phyloP scores from a whole-genome alignment of 352 stramenopile genomes.

The Globisporangium acanthophoron region DNA sequence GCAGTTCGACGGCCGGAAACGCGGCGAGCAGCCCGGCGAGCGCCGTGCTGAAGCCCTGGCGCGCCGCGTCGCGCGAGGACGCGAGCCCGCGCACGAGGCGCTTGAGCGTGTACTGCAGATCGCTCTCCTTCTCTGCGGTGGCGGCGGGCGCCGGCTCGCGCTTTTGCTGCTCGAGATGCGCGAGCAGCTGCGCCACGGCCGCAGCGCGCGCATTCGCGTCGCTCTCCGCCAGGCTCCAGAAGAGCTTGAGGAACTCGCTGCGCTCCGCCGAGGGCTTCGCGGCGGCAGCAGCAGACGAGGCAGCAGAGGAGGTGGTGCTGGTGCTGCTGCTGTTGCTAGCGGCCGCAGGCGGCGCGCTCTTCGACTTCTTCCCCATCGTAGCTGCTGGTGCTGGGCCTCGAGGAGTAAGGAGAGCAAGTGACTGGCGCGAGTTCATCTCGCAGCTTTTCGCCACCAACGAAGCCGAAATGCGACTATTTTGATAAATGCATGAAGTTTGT shows the following conservation, averaged over 20 bases:
- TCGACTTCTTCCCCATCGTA: background rate
- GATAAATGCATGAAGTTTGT: background rate
- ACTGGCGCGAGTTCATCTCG: background rate
- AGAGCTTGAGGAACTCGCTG: slow-evolving; percentile 84
- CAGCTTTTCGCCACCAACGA: background rate
- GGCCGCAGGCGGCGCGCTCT: background rate
- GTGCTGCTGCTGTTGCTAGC: background rate
- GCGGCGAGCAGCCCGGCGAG: slow-evolving; percentile 58
- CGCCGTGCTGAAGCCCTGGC: slow-evolving; percentile 87
- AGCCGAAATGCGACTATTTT: background rate
- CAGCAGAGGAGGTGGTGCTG: background rate
- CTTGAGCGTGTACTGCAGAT: slow-evolving; percentile 90
- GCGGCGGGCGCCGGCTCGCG: slow-evolving; percentile 6
- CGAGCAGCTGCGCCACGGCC: slow-evolving; percentile 55
- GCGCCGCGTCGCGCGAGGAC: slow-evolving; percentile 83
- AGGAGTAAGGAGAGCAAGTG: background rate
- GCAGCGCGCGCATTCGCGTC: slow-evolving; percentile 49
- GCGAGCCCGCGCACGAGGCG: slow-evolving; percentile 86
- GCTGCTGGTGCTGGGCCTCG: slow-evolving; percentile 4
- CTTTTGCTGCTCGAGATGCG: slow-evolving; percentile 31
- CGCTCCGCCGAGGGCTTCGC: slow-evolving; percentile 23
- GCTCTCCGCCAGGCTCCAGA: slow-evolving; percentile 81
- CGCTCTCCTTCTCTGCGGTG: slow-evolving; percentile 12
- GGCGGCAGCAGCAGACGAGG: background rate
- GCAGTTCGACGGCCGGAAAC: slow-evolving; percentile 40